A percentile compares a stretch with the other conserved stretches of the same genome.
phyloP scores from a whole-genome alignment of 768 basidiomycete species.

The Boletus rubropictus region DNA sequence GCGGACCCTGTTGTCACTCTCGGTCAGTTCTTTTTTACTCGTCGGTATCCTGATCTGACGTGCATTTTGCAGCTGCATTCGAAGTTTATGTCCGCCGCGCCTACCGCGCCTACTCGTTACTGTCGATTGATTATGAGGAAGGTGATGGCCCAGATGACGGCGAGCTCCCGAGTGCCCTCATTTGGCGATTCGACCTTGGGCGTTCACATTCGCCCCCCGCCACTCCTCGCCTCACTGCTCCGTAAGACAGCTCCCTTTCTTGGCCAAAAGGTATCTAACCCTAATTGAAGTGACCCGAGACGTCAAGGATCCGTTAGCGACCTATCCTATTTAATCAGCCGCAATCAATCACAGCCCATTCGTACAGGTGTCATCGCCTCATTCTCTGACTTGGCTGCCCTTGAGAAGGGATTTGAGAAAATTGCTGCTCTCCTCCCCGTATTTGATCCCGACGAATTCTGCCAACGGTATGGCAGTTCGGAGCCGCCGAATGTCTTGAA shows the following conservation, averaged over 20 bases:
- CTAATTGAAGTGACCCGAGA: conserved; percentile 45
- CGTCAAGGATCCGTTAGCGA: conserved; percentile 94
- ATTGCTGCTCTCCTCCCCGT: conserved; percentile 67
- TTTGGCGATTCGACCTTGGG: conserved; percentile 95
- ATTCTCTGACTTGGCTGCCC: conserved; percentile 67
- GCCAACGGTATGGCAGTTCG: conserved; percentile 66
- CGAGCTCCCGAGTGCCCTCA: conserved; percentile 72
- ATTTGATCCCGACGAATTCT: conserved; percentile 68
- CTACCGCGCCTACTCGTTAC: conserved; percentile 87
- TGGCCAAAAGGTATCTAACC: conserved; percentile 3
- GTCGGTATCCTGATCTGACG: neutral
- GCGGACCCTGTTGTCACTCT: conserved; percentile 78
- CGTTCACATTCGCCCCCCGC: conserved; percentile 81
- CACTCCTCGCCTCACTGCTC: conserved; percentile 58
- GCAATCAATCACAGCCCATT: conserved; percentile 81
- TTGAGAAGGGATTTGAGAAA: conserved; percentile 69
- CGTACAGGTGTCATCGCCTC: conserved; percentile 90
- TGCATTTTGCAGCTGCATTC: conserved; percentile 61
- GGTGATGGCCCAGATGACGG: conserved; percentile 82
- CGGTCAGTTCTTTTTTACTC: conserved; percentile 43
- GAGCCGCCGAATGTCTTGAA: conserved; percentile 92
- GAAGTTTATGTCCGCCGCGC: conserved; percentile 96
- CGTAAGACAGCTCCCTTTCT: conserved; percentile 14
- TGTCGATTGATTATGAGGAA: conserved; percentile 93
- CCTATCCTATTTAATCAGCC: conserved; percentile 85